Percentiles rank a stretch among this genome's conserved stretches.
phyloP scores from a whole-genome alignment of 352 stramenopile species.

The Pythium periplocum region DNA sequence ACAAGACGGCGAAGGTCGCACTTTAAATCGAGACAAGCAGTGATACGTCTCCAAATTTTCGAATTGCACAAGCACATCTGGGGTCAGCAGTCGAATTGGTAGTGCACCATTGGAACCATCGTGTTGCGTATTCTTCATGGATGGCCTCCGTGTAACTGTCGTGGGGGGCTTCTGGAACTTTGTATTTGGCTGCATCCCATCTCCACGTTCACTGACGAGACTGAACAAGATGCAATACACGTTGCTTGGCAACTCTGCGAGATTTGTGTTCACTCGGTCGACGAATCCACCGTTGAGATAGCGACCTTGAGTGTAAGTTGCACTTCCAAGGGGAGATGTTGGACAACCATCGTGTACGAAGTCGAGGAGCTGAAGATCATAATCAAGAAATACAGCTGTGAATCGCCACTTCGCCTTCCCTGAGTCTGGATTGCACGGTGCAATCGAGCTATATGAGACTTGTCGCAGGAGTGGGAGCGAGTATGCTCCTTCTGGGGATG shows the following conservation, averaged over 20 bases:
- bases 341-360: conserved; percentile 53
- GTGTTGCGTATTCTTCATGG: too few species aligned
- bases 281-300: conserved; percentile 46
- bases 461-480: conserved; percentile 37
- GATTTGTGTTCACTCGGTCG: conserved; percentile 35
- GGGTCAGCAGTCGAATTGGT: too few species aligned
- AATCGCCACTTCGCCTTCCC: conserved; percentile 41
- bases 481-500: conserved; percentile 36
- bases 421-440: conserved; percentile 18
- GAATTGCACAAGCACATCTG: conserved; percentile 23
- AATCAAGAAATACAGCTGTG: conserved; percentile 43
- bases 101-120: too few species aligned
- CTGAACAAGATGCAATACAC: conserved; percentile 56
- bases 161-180: too few species aligned
- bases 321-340: conserved; percentile 21
- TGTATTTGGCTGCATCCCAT: too few species aligned
- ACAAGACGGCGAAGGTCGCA: conserved; percentile 18
- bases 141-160: too few species aligned
- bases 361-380: conserved; percentile 57
- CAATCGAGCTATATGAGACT: conserved; percentile 37
- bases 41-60: conserved; percentile 50
- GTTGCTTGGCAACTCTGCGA: conserved; percentile 28
- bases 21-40: conserved; percentile 42
- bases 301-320: conserved; percentile 34
- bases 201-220: conserved; percentile 4